Evolutionary conservation across 1,284 basidiomycete genomes (phyloP).

Genomic region (Ceratobasidium sp.): DNA sequence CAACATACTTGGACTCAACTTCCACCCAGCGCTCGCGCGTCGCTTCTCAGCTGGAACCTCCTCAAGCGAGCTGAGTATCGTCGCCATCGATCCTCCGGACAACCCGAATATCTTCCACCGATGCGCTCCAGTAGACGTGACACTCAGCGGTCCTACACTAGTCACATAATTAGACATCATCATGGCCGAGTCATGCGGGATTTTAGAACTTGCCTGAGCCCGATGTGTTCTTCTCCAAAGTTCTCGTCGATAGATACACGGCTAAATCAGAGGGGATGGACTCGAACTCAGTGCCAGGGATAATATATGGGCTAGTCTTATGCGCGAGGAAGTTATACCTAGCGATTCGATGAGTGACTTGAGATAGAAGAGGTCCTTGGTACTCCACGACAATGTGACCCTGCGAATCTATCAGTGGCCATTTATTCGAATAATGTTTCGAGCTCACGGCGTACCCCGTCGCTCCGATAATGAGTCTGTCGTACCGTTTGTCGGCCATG

Average conservation of each 20-base stretch:
- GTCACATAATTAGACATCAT: not conserved
- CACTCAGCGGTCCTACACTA: conserved; percentile 51
- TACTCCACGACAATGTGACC: conserved; percentile 46
- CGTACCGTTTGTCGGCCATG: conserved; percentile 18
- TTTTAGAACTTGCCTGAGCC: conserved; percentile 54
- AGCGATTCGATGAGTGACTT: conserved; percentile 29
- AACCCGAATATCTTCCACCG: conserved; percentile 63
- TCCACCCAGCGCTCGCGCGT: conserved; percentile 61
- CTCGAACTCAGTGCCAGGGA: conserved; percentile 80
- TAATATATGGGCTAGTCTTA: conserved; percentile 74
- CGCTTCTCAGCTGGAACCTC: conserved; percentile 63
- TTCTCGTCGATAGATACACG: conserved; percentile 69
- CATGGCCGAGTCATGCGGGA: not conserved
- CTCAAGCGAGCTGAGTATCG: conserved; percentile 64
- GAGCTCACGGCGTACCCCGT: conserved; percentile 47
- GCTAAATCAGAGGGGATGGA: conserved; percentile 77
- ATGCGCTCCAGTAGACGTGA: conserved; percentile 64
- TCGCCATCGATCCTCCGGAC: conserved; percentile 80
- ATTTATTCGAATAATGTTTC: no score
- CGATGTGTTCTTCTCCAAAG: conserved; percentile 60
- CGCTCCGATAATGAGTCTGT: conserved; percentile 47
- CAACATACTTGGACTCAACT: conserved; percentile 69
- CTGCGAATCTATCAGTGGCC: not conserved
- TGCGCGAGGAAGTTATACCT: conserved; percentile 76
- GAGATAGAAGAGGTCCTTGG: conserved; percentile 24